phyloP scores from a whole-genome alignment of 192 early-diverging fungal genomes.

The Coemansia sp. region DNA sequence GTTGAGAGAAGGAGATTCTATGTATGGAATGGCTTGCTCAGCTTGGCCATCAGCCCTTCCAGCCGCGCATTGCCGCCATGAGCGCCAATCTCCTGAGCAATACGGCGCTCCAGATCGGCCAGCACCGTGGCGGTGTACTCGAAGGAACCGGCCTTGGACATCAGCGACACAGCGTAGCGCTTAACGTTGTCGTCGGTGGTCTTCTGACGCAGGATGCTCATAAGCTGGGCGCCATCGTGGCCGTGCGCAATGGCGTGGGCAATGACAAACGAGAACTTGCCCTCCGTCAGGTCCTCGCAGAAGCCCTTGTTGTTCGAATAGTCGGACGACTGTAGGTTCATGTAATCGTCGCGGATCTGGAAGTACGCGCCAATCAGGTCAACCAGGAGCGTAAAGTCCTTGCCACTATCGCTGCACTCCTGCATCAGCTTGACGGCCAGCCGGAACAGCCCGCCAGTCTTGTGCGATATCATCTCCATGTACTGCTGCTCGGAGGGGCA shows the following conservation, averaged over 20 bases:
- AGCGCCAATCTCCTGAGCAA: conserved; percentile 61
- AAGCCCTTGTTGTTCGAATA: conserved; percentile 96
- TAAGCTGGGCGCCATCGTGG: conserved; percentile 63
- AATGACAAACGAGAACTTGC: conserved; percentile 97
- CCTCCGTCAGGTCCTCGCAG: conserved; percentile 98
- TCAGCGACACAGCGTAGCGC: conserved; percentile 77
- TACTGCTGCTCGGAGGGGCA: conserved; percentile 95
- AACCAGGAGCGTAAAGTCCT: conserved; percentile 79
- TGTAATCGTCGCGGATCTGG: conserved; percentile 97
- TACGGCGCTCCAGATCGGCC: conserved; percentile 61
- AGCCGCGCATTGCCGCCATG: conserved; percentile 81
- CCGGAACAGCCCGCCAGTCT: conserved; percentile 95
- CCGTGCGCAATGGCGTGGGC: conserved; percentile 75
- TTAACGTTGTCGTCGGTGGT: conserved; percentile 84
- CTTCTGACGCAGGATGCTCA: conserved; percentile 89
- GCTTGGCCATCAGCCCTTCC: conserved; percentile 52
- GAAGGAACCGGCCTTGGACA: conserved; percentile 78
- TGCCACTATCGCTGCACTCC: conserved; percentile 55
- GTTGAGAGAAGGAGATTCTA: neutral
- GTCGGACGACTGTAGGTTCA: conserved; percentile 86
- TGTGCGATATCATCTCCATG: conserved; percentile 94
- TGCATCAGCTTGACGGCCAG: conserved; percentile 96
- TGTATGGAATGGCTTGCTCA: conserved; percentile 33
- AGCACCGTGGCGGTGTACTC: conserved; percentile 75
- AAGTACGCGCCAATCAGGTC: conserved; percentile 91